These are phyloP conservation scores for Colletotrichum lindemuthianum DNA, from an alignment of 2,329 filamentous ascomycete genomes.

Conservation along the genomic window DNA sequence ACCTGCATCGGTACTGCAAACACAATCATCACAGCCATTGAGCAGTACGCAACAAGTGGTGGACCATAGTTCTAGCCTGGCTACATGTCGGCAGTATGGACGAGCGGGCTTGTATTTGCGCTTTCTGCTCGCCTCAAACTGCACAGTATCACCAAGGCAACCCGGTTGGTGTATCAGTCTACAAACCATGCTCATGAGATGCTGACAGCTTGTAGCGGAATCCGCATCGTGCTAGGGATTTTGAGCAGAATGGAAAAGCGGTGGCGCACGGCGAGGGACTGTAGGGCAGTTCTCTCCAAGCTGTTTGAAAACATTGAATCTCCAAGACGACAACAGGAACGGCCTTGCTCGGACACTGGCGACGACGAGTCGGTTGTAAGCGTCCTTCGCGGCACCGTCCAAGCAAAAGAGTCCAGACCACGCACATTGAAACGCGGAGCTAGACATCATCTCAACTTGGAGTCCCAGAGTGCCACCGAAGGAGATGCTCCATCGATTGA, in stretches of 20 bases:
- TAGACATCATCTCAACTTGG: no score
- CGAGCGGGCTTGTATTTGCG: conserved; percentile 48
- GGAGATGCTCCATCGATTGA: no score
- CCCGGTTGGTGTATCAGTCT: background rate
- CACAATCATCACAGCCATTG: conserved; percentile 14
- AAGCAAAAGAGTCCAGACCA: no score
- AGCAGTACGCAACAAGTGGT: conserved; percentile 6
- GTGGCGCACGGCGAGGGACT: conserved; percentile 31
- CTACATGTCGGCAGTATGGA: conserved; percentile 48
- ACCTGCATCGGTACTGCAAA: conserved; percentile 24
- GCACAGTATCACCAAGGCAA: conserved; percentile 1
- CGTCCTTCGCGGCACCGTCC: no score
- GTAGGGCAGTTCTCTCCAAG: conserved; percentile 23
- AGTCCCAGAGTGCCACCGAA: no score
- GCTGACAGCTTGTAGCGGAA: conserved; percentile 16
- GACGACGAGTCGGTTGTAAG: no score
- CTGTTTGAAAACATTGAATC: conserved; percentile 12
- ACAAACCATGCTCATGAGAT: background rate
- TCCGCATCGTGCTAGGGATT: conserved; percentile 4
- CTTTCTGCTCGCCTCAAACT: conserved; percentile 40
- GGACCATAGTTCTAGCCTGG: conserved; percentile 45
- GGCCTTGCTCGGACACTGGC: background rate
- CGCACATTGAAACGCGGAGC: no score
- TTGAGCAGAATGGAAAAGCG: conserved; percentile 12
- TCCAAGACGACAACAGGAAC: background rate